Percentiles rank a stretch among this genome's conserved stretches.
phyloP scores from a whole-genome alignment of 805 yeast genomes.

The Yamadazyma takamatsuzukensis region DNA sequence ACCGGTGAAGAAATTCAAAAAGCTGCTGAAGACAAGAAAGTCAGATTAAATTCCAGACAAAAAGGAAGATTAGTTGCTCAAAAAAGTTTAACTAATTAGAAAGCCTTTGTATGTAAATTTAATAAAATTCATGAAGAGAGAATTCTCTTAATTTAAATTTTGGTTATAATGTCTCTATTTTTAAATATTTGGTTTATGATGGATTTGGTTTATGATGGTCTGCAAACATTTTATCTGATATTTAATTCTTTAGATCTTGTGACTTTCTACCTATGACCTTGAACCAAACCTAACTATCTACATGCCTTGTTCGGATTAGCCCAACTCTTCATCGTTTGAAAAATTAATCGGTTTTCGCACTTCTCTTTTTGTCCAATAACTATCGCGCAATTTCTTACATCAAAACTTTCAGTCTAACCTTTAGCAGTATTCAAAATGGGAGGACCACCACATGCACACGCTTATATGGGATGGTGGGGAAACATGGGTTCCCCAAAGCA shows the following conservation, averaged over 20 bases:
- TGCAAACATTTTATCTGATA: too few species aligned
- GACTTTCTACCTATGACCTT: too few species aligned
- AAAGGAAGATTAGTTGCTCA: conserved; percentile 86
- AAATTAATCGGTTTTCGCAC: too few species aligned
- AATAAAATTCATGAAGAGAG: conserved; percentile 6
- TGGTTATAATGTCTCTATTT: too few species aligned
- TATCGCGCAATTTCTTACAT: conserved; percentile 4
- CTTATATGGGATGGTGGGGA: conserved; percentile 99
- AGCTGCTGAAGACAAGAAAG: conserved; percentile 67
- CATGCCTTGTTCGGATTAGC: too few species aligned
- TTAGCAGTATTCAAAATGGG: conserved; percentile 20
- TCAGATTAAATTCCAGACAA: conserved; percentile 86
- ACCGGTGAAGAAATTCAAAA: conserved; percentile 90
- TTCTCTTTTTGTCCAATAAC: conserved; percentile 12
- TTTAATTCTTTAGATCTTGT: too few species aligned
- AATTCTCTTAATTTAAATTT: conserved; percentile 2
- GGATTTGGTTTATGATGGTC: too few species aligned
- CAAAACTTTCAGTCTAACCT: too few species aligned
- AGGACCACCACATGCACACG: conserved; percentile 47
- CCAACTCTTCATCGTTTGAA: too few species aligned
- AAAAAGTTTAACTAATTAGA: conserved; percentile 64
- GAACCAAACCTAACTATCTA: too few species aligned
- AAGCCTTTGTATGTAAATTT: conserved; percentile 5
- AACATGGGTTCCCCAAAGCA: conserved; percentile 81
- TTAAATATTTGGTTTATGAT: too few species aligned